phyloP scores from a whole-genome alignment of 2,329 filamentous ascomycete species.

The Beauveria rudraprayagi region DNA sequence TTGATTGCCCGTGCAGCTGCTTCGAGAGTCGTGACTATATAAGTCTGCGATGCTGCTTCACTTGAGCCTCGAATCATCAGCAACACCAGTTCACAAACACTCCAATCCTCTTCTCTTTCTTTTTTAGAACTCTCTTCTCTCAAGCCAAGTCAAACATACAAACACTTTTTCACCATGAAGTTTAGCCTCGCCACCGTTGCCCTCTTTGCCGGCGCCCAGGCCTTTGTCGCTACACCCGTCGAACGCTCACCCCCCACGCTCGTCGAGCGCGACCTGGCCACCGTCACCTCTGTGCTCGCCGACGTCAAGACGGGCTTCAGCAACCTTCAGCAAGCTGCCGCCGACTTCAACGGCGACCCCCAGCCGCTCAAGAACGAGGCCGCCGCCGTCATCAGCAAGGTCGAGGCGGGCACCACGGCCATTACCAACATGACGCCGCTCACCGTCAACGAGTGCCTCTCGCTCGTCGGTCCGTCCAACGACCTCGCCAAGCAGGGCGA shows the following conservation, averaged over 20 bases:
- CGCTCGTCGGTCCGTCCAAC: constrained; percentile 8
- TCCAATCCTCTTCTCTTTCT: neutral
- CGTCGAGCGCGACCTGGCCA: constrained; percentile 12
- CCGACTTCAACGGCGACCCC: constrained; percentile 11
- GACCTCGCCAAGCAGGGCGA: constrained; percentile 11
- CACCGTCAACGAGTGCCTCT: constrained; percentile 9
- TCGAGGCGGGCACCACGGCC: constrained; percentile 10
- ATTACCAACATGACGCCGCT: constrained; percentile 12
- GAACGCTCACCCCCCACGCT: constrained; percentile 4
- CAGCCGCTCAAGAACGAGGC: constrained; percentile 6
- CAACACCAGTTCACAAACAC: neutral
- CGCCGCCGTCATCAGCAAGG: constrained; percentile 4
- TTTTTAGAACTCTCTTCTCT: neutral
- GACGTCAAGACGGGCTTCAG: constrained; percentile 11
- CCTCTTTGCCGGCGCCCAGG: constrained; percentile 9
- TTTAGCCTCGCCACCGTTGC: constrained; percentile 9
- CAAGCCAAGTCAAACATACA: neutral
- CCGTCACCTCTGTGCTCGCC: constrained; percentile 12
- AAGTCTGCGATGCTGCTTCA: neutral
- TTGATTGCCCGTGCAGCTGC: neutral
- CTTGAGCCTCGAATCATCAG: neutral
- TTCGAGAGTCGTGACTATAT: neutral
- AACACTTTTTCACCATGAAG: constrained; percentile 1
- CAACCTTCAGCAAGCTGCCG: constrained; percentile 6
- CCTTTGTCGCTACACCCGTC: constrained; percentile 10